Base-by-base conservation (phyloP, 192 early-diverging fungal genomes). In the Oehlia diaphana region DNA sequence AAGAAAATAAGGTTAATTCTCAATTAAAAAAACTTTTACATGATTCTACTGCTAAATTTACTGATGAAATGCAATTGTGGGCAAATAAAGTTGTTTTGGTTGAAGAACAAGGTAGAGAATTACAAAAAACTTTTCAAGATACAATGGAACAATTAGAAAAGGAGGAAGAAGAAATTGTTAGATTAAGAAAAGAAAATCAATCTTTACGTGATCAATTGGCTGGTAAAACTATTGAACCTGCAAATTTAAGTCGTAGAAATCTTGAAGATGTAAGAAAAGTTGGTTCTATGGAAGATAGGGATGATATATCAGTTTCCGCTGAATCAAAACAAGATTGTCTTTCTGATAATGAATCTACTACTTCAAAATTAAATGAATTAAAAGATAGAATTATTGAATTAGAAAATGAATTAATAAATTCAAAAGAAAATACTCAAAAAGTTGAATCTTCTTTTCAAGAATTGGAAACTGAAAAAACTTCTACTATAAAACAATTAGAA, bases 101-200 rank as follows among this genome's bases (percentile, higher is more conserved):
- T 33, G 77, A 79, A 28, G 23, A n/a, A n/a, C 77, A 79, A 79
- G 77, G 77, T n/a, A 79, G 58, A 26, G 77, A 79, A 79, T 62
- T 79, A 37, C 77, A 79, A 70, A 39, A 68, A 42, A 70, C 77
- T 13, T 79, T 79, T 70, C 28, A 35, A 26, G 77, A 79, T 26
- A 70, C 77, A 13, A 70, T 69, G 67, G 31, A 58, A 14, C 53
- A 63, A 61, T 58, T 79, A 28, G 77, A 79, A 35, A 68, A 70
- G 19, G 77, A 70, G 9, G 77, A 79, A 37, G 31, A 28, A 39
- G 77, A 79, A 71, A 70, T 79, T 37, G 5, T 23, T 19, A 68
- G 35, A 70, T 62, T 79, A 61, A 61, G 67, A 8, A 26, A 37
- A 39, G 77, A 79, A 42, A 79, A 79, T 62, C 50, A 79, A 70